Base-by-base conservation (phyloP, 495 filamentous ascomycete species). In the Talaromyces nanjingensis region DNA sequence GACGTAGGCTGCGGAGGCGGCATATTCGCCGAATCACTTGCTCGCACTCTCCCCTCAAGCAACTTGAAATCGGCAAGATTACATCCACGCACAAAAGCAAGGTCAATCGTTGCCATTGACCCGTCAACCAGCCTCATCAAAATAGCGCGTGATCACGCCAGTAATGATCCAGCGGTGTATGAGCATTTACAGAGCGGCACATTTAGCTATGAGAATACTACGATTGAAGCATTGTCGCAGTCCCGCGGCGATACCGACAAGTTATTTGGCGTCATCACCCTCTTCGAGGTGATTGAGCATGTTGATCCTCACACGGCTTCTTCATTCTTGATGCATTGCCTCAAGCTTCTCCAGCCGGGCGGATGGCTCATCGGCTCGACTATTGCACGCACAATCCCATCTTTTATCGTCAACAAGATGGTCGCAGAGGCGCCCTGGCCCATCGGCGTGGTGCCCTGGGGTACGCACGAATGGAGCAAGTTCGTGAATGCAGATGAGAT, bases 201-300 rank as follows among this genome's bases (percentile, higher is more conserved):
- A 57, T 81, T 98, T 66, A 75, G 68, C 1, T 98, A 98, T 75
- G 65, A 84, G 34, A 88, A 91, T 66, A 80, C 76, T 3, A 82
- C 86, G 0, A 83, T 97, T 59, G 92, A 97, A 74, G 77, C 84
- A 5, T 74, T 93, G 0, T 73, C 85, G 12, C 16, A 47, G 29
- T 18, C 45, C 42, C 27, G 18, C 49, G 49, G 9, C 53, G 20
- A 25, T 9, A 22, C 1, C 53, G 27, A 56, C 11, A 25, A 29
- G 12, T 22, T 27, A 55, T 87, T 83, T 70, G 92, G 96, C 73
- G 73, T 96, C 3, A 85, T 98, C 7, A 88, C 89, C 4, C 73
- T 96, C 31, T 98, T 98, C 75, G 94, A 98, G 73, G 94, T 98
- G 0, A 79, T 98, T 45, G 94, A 98, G 71, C 94, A 98, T 71